A percentile compares a stretch with the other conserved stretches of the same genome.
phyloP scores from a whole-genome alignment of 305 asterid genomes.

The Fraxinus albicans region DNA sequence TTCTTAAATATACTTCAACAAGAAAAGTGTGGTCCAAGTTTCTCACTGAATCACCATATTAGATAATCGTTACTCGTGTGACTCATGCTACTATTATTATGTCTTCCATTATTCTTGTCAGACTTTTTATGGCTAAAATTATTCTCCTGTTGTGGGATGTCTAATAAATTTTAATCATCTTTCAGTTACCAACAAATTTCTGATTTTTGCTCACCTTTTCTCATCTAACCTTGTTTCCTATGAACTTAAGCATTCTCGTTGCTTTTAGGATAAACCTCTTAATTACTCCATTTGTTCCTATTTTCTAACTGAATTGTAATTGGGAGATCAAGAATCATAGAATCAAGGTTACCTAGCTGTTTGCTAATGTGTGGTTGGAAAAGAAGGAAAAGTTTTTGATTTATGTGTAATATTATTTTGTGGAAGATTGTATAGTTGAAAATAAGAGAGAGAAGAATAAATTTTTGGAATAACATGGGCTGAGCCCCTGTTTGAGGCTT shows the following conservation, averaged over 20 bases:
- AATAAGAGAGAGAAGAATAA: too few species aligned
- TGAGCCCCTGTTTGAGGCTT: too few species aligned
- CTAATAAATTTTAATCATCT: not conserved
- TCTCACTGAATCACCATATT: not conserved
- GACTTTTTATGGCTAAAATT: not conserved
- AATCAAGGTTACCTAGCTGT: constrained; percentile 1
- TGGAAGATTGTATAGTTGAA: too few species aligned
- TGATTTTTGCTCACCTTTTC: not conserved
- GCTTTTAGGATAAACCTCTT: not conserved
- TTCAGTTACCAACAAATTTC: not conserved
- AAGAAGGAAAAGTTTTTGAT: too few species aligned
- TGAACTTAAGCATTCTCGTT: not conserved
- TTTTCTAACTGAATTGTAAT: not conserved
- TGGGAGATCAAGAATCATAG: not conserved
- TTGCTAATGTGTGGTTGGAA: not conserved
- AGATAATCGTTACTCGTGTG: not conserved
- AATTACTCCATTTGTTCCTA: not conserved
- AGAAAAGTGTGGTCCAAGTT: not conserved
- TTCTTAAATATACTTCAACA: not conserved
- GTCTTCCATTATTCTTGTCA: not conserved
- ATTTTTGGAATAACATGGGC: too few species aligned
- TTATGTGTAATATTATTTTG: too few species aligned
- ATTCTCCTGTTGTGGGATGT: not conserved
- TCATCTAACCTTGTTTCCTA: not conserved
- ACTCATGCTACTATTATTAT: not conserved